These are phyloP conservation scores for Podosphaera fusca DNA, from an alignment of 2,329 filamentous ascomycete species.

Conservation along the genomic window DNA sequence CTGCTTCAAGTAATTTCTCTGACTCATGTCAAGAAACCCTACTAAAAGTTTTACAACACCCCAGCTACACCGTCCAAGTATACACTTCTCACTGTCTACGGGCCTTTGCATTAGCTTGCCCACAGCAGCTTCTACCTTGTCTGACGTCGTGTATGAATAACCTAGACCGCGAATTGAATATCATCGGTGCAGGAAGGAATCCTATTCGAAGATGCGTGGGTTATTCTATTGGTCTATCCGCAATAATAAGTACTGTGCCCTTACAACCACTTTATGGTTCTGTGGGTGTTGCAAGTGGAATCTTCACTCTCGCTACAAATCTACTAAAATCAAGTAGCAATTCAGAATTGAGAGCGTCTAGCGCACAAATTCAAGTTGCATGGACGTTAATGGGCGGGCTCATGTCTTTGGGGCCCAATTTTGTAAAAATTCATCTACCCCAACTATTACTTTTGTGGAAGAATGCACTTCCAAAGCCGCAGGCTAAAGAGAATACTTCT, in stretches of 20 bases:
- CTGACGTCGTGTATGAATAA: slow-evolving; percentile 95
- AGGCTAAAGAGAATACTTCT: slow-evolving; percentile 77
- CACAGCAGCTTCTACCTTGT: slow-evolving; percentile 73
- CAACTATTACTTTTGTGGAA: slow-evolving; percentile 91
- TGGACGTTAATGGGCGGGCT: slow-evolving; percentile 93
- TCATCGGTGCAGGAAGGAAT: slow-evolving; percentile 51
- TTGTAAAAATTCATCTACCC: slow-evolving; percentile 93
- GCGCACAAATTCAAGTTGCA: slow-evolving; percentile 88
- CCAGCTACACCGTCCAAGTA: slow-evolving; percentile 88
- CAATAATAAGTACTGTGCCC: slow-evolving; percentile 73
- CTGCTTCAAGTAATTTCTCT: slow-evolving; percentile 55
- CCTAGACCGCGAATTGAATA: slow-evolving; percentile 60
- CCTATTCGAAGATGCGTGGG: slow-evolving; percentile 69
- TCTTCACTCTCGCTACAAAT: slow-evolving; percentile 75
- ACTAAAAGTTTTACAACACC: slow-evolving; percentile 76
- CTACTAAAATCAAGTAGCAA: slow-evolving; percentile 80
- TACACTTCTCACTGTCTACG: slow-evolving; percentile 72
- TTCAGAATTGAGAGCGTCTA: slow-evolving; percentile 72
- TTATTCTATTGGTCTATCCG: slow-evolving; percentile 76
- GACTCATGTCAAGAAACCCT: slow-evolving; percentile 71
- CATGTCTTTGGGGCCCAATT: slow-evolving; percentile 91
- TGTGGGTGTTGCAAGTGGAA: slow-evolving; percentile 79
- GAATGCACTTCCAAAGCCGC: slow-evolving; percentile 80
- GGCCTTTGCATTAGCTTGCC: slow-evolving; percentile 70
- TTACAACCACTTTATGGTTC: slow-evolving; percentile 80